These are phyloP conservation scores for Sequoia sempervirens DNA, from an alignment of 75 land plant genomes.

Conservation along the genomic window DNA sequence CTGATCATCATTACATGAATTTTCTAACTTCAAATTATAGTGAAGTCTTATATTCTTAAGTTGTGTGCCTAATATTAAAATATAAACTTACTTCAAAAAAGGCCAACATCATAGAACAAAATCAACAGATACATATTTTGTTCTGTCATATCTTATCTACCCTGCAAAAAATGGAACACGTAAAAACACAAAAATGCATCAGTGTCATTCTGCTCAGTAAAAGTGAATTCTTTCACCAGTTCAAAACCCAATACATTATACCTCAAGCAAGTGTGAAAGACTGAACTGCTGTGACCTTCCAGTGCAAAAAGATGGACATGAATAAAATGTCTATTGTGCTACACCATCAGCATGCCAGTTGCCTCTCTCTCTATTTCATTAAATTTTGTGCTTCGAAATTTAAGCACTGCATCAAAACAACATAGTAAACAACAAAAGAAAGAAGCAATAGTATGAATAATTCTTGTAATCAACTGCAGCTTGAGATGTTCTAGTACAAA, in stretches of 20 bases:
- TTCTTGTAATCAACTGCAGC: not conserved
- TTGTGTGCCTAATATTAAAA: not conserved
- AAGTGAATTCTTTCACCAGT: not conserved
- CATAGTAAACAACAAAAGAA: not conserved
- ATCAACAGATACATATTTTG: not conserved
- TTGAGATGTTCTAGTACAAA: not conserved
- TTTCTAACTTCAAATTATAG: not conserved
- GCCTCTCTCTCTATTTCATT: not conserved
- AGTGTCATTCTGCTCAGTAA: not conserved
- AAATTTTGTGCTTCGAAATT: not conserved
- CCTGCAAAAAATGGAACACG: not conserved
- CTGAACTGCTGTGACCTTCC: not conserved
- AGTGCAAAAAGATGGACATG: not conserved
- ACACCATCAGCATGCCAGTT: not conserved
- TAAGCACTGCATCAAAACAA: slow-evolving; percentile 1
- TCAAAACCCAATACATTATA: slow-evolving; percentile 4
- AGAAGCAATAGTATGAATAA: not conserved
- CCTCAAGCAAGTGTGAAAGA: not conserved
- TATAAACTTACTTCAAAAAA: not conserved
- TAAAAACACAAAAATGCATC: not conserved
- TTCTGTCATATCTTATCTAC: not conserved
- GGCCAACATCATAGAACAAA: not conserved
- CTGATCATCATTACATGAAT: not conserved
- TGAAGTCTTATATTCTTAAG: not conserved
- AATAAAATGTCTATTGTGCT: not conserved